Evolutionary conservation across 148 eudicot genomes (phyloP).

Genomic region (Talinum fruticosum): DNA sequence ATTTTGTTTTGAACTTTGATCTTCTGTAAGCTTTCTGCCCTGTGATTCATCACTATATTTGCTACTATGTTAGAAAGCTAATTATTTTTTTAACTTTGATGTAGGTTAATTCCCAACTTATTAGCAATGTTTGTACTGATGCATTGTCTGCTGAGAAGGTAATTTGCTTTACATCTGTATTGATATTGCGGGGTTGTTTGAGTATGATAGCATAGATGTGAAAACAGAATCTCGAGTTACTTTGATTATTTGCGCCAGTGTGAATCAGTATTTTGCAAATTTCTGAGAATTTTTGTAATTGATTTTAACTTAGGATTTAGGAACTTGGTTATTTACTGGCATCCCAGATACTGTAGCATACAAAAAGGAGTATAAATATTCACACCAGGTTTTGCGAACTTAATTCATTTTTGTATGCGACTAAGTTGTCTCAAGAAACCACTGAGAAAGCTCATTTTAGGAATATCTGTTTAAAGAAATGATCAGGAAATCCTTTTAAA

Average conservation of each 20-base stretch:
- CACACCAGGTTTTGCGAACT: too few species aligned
- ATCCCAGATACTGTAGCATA: too few species aligned
- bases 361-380: too few species aligned
- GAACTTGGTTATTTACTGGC: too few species aligned
- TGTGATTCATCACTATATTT: not conserved
- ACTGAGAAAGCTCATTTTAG: too few species aligned
- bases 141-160: slow-evolving; percentile 99
- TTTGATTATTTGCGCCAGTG: not conserved
- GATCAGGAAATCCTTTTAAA: too few species aligned
- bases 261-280: not conserved
- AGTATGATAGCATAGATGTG: not conserved
- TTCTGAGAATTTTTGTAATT: not conserved
- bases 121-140: slow-evolving; percentile 97
- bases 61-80: not conserved
- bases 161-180: slow-evolving; percentile 17
- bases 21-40: not conserved
- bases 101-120: slow-evolving; percentile 92
- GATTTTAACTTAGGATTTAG: not conserved
- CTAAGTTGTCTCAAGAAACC: too few species aligned
- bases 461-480: too few species aligned
- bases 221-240: not conserved
- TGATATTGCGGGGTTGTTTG: not conserved
- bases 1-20: not conserved
- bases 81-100: slow-evolving; percentile 18
- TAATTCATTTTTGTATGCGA: too few species aligned